These are phyloP conservation scores for Pichia gijzeniarum DNA, from an alignment of 805 yeast genomes.

Conservation along the genomic window DNA sequence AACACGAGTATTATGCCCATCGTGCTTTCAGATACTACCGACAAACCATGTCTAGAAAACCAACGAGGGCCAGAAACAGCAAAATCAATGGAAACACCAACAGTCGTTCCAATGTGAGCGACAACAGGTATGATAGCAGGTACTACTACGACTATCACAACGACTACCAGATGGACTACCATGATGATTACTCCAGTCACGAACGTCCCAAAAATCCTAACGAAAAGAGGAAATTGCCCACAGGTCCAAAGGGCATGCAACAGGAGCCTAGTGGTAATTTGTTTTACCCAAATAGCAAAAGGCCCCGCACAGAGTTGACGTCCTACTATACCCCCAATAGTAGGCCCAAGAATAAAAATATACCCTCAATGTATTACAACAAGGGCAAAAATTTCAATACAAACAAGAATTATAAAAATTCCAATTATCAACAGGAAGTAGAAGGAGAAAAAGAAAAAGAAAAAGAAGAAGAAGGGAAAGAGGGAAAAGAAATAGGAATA, in stretches of 20 bases:
- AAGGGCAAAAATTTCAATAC: background rate
- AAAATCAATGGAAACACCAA: background rate
- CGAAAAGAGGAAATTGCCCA: constrained; percentile 7
- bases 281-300: background rate
- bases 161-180: background rate
- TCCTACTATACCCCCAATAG: background rate
- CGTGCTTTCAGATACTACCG: too few relatives aligned
- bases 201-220: background rate
- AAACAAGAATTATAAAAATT: background rate
- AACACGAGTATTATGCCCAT: too few relatives aligned
- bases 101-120: background rate
- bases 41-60: constrained; percentile 1
- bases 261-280: background rate
- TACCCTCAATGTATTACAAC: background rate
- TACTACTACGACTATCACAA: background rate
- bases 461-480: background rate
- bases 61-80: background rate
- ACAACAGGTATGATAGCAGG: background rate
- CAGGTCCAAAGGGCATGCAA: constrained; percentile 12
- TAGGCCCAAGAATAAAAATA: background rate
- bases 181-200: background rate
- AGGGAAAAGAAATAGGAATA: background rate
- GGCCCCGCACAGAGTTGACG: too few relatives aligned
- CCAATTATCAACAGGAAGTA: too few relatives aligned
- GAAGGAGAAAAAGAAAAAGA: too few relatives aligned